These are phyloP conservation scores for Penicillium pancosmium DNA, from an alignment of 495 filamentous ascomycete genomes.

Conservation along the genomic window DNA sequence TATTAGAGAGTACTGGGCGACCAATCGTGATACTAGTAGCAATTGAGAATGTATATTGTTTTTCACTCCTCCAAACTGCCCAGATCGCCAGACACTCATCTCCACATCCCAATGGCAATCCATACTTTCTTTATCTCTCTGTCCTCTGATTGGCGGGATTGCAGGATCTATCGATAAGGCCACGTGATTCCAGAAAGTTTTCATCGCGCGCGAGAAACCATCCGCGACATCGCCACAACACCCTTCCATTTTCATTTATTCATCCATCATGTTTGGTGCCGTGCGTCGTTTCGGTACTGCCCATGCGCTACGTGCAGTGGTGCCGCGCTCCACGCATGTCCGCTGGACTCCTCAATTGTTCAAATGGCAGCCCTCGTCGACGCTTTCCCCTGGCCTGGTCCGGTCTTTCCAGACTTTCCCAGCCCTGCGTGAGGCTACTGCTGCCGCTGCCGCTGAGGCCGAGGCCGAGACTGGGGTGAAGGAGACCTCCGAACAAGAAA, in stretches of 20 bases:
- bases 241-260: neutral
- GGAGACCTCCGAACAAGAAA: constrained; percentile 12
- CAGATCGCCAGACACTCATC: too few species aligned
- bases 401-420: constrained; percentile 39
- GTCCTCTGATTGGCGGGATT: too few species aligned
- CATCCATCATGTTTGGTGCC: constrained; percentile 43
- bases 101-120: too few species aligned
- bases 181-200: neutral
- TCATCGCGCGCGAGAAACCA: neutral
- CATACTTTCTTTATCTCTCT: too few species aligned
- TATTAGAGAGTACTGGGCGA: too few species aligned
- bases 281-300: constrained; percentile 44
- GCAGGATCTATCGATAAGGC: neutral
- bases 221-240: neutral
- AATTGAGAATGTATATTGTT: too few species aligned
- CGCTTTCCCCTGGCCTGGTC: constrained; percentile 20
- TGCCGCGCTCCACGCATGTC: constrained; percentile 31
- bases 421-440: constrained; percentile 27
- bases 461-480: constrained; percentile 7
- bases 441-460: constrained; percentile 21
- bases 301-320: constrained; percentile 41
- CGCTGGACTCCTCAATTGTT: constrained; percentile 33
- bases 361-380: constrained; percentile 33
- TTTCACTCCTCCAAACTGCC: too few species aligned
- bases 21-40: too few species aligned